Evolutionary conservation across 192 early-diverging fungal genomes (phyloP).

Genomic region (Coemansia sp.): DNA sequence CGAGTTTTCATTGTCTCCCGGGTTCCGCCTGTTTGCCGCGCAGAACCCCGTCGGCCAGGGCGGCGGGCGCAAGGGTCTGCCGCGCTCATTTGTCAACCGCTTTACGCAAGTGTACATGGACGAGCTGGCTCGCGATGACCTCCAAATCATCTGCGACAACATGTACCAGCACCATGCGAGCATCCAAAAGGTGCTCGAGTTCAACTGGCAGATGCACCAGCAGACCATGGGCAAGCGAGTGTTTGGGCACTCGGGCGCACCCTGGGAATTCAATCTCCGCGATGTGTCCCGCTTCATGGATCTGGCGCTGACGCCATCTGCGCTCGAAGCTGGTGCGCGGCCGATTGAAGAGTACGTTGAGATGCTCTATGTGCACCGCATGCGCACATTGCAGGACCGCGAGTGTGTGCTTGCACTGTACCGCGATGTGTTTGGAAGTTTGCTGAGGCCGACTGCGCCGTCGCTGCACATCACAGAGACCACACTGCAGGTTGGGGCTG

Average conservation of each 20-base stretch:
- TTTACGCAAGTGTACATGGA: constrained; percentile 95
- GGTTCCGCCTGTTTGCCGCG: constrained; percentile 93
- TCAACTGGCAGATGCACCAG: constrained; percentile 83
- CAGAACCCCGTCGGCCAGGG: constrained; percentile 97
- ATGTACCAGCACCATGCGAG: constrained; percentile 52
- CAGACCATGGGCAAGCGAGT: constrained; percentile 74
- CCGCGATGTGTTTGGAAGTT: constrained; percentile 55
- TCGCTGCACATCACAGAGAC: constrained; percentile 53
- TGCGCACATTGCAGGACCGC: constrained; percentile 81
- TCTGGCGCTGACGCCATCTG: constrained; percentile 49
- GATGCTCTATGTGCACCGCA: constrained; percentile 84
- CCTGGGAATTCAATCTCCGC: constrained; percentile 99
- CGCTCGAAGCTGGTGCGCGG: constrained; percentile 13
- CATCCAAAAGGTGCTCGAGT: constrained; percentile 50
- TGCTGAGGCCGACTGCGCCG: constrained; percentile 6
- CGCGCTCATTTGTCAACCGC: constrained; percentile 94
- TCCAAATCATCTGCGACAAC: constrained; percentile 68
- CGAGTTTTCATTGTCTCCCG: constrained; percentile 71
- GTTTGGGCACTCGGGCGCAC: constrained; percentile 76
- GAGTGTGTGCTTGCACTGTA: constrained; percentile 56
- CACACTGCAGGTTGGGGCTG: constrained; percentile 61
- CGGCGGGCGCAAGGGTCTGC: constrained; percentile 97
- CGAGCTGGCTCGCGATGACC: constrained; percentile 72
- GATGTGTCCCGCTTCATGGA: constrained; percentile 95
- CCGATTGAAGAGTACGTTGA: constrained; percentile 63